Conservation (phyloP, 768 basidiomycete genomes). For the Lactarius hatsudake region DNA sequence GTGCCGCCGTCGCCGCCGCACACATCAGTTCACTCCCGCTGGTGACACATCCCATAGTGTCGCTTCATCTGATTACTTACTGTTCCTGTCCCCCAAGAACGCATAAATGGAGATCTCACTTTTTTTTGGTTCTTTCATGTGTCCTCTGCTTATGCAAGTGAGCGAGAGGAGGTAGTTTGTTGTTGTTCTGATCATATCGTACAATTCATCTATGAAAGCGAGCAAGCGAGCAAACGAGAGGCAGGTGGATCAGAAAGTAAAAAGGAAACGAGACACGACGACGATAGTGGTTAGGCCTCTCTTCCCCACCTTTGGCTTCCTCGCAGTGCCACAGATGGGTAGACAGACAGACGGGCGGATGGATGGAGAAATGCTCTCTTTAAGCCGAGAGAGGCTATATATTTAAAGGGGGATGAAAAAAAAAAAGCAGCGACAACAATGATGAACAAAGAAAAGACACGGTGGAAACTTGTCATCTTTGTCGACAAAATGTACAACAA, state of each 20-base stretch:
- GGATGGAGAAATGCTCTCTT: neutral
- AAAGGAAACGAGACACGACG: neutral
- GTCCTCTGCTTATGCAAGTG: neutral
- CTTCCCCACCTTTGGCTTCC: neutral
- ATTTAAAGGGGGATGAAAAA: neutral
- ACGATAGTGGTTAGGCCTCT: neutral
- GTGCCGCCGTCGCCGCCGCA: neutral
- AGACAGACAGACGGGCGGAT: neutral
- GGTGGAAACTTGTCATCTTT: neutral
- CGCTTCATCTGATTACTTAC: no score
- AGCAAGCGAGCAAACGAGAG: conserved; percentile 15
- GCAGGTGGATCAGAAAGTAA: neutral
- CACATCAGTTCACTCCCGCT: neutral
- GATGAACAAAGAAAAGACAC: neutral
- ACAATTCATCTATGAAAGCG: conserved; percentile 22
- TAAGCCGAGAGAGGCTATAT: neutral
- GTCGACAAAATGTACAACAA: neutral
- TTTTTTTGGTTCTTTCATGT: neutral
- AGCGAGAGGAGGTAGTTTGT: neutral
- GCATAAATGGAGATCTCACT: neutral
- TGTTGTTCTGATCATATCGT: conserved; percentile 16
- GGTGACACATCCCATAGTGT: neutral
- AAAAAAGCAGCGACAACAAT: neutral
- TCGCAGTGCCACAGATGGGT: neutral
- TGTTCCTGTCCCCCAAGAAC: neutral